Evolutionary conservation across 306 rosid genomes (phyloP), one percentile per base, ranked within the genome.

Genomic region (Quercus glauca): DNA sequence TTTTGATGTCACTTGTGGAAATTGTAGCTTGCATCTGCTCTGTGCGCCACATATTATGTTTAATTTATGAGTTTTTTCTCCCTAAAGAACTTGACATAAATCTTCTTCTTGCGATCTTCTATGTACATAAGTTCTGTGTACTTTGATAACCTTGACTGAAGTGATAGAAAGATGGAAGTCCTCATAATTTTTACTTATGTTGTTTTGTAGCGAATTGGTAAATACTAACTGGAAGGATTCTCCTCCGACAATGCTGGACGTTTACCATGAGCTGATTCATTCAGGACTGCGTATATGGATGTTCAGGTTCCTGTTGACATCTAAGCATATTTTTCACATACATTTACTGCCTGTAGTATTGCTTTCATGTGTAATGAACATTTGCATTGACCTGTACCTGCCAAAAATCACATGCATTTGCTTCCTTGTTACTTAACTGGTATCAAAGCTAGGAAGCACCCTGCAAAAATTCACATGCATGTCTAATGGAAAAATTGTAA

Each of bases 231-330:
- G 98, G 97, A 88, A 91, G 90, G 98, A 94, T 83, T 89, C 97
- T 81, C 92, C 97, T 53, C 71, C 19, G 11, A 72, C 98, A 11
- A 92, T 94, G 82, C 92, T 94, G 18, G 82, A 92, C 82, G 58
- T 89, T 81, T 91, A 89, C 72, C 87, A 15, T 23, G 93, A 94
- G 82, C 90, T 91, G 83, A 91, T 91, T 81, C 81, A 35, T 29
- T 52, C 80, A 5, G 97, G 97, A 59, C 84, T 94, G 76, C 90
- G 91, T 43, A 88, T 92, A 81, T 92, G 98, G 98, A 76, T 90
- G 41, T 90, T 91, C 97, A 94, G 97, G 98, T 94, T 85, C 61
- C 76, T 76, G 73, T 69, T 73, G 20, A 55, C 45, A 33, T 33
- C 49, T 9, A 10, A 10, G 20, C 12, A 28, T 45, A 68, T 35